Conservation (phyloP, 2,329 filamentous ascomycete species). For the Cadophora luteo-olivacea region DNA sequence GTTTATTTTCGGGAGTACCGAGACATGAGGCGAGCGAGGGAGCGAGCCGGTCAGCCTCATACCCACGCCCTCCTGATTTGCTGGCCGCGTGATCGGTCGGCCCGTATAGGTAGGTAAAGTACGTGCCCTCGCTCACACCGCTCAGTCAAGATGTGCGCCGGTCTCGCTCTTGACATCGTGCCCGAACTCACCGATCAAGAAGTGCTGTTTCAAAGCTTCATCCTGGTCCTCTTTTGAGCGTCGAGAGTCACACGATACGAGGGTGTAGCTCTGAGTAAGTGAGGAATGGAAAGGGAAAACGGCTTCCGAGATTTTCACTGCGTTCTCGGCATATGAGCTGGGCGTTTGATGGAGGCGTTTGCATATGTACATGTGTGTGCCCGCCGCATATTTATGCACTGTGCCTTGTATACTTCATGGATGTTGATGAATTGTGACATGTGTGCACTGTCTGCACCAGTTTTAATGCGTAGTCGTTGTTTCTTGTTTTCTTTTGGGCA, state of each 20-base stretch:
- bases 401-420: background rate
- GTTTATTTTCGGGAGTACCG: background rate
- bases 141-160: background rate
- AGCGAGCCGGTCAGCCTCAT: constrained; percentile 11
- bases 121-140: background rate
- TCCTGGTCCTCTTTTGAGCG: background rate
- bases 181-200: background rate
- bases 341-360: constrained; percentile 4
- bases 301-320: background rate
- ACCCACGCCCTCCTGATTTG: background rate
- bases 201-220: background rate
- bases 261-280: background rate
- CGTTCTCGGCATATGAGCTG: background rate
- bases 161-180: background rate
- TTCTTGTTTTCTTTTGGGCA: too few relatives aligned
- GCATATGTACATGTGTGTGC: constrained; percentile 10
- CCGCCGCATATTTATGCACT: background rate
- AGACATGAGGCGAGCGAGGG: background rate
- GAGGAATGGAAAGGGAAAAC: background rate
- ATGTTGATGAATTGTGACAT: background rate
- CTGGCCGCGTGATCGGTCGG: constrained; percentile 8
- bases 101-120: background rate
- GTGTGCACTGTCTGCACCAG: background rate
- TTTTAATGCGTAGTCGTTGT: background rate
- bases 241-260: background rate